Percentiles rank a stretch among this genome's conserved stretches.
Conservation (phyloP, 139 green algal species). For the Asterochloris erici region DNA sequence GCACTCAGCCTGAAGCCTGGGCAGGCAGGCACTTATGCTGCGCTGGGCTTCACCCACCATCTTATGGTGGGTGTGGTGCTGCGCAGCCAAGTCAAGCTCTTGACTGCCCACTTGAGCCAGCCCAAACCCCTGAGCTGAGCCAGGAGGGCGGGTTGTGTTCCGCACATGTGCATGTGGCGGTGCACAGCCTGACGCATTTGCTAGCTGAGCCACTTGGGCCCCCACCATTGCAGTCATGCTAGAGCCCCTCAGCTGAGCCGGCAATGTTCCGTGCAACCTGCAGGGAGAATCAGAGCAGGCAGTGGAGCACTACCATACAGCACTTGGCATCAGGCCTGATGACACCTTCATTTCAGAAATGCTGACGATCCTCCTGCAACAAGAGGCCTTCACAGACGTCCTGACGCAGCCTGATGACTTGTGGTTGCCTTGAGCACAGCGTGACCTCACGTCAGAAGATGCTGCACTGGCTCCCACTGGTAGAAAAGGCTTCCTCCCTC, state of each 20-base stretch:
- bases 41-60: constrained; percentile 79
- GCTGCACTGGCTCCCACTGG: not conserved
- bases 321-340: constrained; percentile 69
- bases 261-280: not conserved
- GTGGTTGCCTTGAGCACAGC: not conserved
- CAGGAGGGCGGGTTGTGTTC: no score
- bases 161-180: no score
- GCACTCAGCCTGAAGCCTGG: constrained; percentile 60
- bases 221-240: no score
- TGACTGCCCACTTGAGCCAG: no score
- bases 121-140: no score
- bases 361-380: constrained; percentile 68
- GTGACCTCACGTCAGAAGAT: not conserved
- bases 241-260: no score
- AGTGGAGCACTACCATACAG: constrained; percentile 87
- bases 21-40: constrained; percentile 63
- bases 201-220: no score
- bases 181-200: no score
- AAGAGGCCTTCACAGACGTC: constrained; percentile 29
- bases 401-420: constrained; percentile 11
- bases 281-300: constrained; percentile 51
- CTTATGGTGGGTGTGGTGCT: constrained; percentile 37
- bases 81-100: no score
- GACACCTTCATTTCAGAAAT: constrained; percentile 79
- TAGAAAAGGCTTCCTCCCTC: not conserved